Conservation (phyloP, 164 flowering plant species). For the grape (Vitis vinifera) region ASM3070453v1 NC_081810.1:4571501-4572000, state of each 20-base stretch:
- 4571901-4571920: constrained; percentile 3
- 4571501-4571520: too few species aligned
- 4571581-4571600: background rate
- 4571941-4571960: constrained; percentile 2
- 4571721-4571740: background rate
- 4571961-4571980: constrained; percentile 2
- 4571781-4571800: background rate
- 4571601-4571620: background rate
- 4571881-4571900: constrained; percentile 9
- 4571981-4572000: too few species aligned
- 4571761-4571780: background rate
- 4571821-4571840: background rate
- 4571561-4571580: too few species aligned
- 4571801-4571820: constrained; percentile 1
- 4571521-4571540: too few species aligned
- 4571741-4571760: background rate
- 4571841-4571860: constrained; percentile 8
- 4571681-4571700: background rate
- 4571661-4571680: background rate
- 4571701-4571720: background rate
- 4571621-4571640: background rate
- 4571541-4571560: too few species aligned
- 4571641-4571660: too few species aligned
- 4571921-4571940: constrained; percentile 4
- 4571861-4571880: constrained; percentile 7